Percentiles rank a stretch among this genome's conserved stretches.
phyloP scores from a whole-genome alignment of 306 rosid species.

The Lupinus albus region DNA sequence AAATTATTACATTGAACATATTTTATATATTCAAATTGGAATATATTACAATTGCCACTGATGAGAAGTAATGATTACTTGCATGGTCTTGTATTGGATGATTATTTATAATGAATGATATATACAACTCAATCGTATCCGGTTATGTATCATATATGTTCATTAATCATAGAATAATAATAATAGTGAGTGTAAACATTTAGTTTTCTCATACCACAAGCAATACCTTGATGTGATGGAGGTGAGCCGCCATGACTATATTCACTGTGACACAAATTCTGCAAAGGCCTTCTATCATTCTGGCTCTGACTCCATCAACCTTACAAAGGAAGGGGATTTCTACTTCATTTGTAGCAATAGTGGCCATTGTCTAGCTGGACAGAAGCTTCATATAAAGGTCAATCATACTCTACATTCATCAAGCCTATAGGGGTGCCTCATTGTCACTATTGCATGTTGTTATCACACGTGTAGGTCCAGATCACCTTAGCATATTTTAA shows the following conservation, averaged over 20 bases:
- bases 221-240: conserved; percentile 37
- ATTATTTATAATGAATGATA: no score
- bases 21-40: no score
- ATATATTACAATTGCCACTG: no score
- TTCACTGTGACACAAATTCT: conserved; percentile 36
- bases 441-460: no score
- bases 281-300: conserved; percentile 7
- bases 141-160: no score
- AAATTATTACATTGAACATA: neutral
- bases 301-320: conserved; percentile 23
- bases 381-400: conserved; percentile 47
- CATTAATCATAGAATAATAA: neutral
- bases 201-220: conserved; percentile 42
- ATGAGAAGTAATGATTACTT: no score
- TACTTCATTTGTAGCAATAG: conserved; percentile 45
- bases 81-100: no score
- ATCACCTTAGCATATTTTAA: no score
- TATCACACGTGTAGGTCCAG: neutral
- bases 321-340: conserved; percentile 32
- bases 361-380: conserved; percentile 39
- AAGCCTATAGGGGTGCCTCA: neutral
- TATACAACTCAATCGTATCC: no score
- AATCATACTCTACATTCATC: neutral
- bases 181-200: neutral
- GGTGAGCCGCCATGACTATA: conserved; percentile 33